phyloP scores from a whole-genome alignment of 2,329 filamentous ascomycete genomes.

The Colletotrichum sp. region DNA sequence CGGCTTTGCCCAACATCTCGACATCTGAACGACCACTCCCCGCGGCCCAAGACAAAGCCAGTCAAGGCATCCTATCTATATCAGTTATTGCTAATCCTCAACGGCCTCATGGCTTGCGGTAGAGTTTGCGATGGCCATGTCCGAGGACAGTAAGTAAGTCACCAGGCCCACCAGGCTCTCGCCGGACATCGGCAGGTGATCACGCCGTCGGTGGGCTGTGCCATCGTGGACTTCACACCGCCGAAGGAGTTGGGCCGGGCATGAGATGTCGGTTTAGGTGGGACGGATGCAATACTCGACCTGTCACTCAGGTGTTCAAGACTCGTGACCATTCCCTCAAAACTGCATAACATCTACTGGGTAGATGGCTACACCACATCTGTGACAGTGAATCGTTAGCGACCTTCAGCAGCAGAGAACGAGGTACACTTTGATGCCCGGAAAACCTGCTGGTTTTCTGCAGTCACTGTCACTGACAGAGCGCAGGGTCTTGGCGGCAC shows the following conservation, averaged over 20 bases:
- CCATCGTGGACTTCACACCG: constrained; percentile 6
- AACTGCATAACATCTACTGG: neutral
- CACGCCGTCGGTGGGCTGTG: constrained; percentile 1
- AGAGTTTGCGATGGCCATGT: neutral
- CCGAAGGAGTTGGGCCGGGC: neutral
- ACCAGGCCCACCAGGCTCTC: constrained; percentile 1
- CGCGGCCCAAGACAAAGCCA: neutral
- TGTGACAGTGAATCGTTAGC: neutral
- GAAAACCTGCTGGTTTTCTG: neutral
- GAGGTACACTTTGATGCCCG: neutral
- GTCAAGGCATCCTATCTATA: neutral
- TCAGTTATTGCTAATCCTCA: neutral
- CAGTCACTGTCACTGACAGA: neutral
- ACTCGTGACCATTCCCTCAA: neutral
- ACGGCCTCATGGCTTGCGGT: neutral
- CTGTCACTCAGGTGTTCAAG: neutral
- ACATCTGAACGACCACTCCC: neutral
- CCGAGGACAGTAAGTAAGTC: neutral
- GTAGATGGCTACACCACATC: neutral
- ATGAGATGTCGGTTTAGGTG: neutral
- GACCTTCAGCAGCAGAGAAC: neutral
- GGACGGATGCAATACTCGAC: neutral
- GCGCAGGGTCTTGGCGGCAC: constrained; percentile 16
- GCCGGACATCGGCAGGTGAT: constrained; percentile 9
- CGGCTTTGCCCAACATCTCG: neutral